Evolutionary conservation across 257 asterid species (phyloP), one percentile per base, ranked within the genome.

Genomic region (Nicotiana noctiflora): DNA sequence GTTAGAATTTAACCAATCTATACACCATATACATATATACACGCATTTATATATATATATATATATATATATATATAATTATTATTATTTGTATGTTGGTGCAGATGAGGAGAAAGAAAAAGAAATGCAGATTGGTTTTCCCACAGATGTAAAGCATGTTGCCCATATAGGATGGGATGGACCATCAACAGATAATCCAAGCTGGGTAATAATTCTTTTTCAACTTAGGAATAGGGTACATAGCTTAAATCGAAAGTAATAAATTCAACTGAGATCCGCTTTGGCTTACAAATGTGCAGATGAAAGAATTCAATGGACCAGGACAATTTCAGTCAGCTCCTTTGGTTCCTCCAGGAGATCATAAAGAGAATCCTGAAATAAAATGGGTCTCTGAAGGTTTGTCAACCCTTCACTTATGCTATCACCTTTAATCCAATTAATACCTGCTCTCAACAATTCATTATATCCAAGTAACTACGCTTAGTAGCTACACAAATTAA

Each of bases 111-210:
- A 89, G 11, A 92, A 91, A 84, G 92, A 90, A 79, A 83, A 86
- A 32, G 92, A 91, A 5, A 89, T 96, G 49, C 90, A 94, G 86
- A 96, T 96, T 88, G 99, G 98, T 29, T 83, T 89, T 18, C 99
- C 98, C 70, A 94, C 98, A 66, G 98, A 96, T 84, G 99, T 96
- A 81, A 96, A 96, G 89, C 99, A 96, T 82, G 98, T 96, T 65
- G 98, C 98, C 82, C 99, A 96, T 74, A 95, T 95, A 8, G 99
- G 99, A 79, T 91, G 95, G 94, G 98, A 94, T 84, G 98, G 98
- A 23, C 91, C 98, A 29, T 84, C 93, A 8, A 88, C 87, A 52
- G 97, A 88, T 37, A 60, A 85, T 78, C 98, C 98, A 17, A 92
- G 92, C 88, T 94, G 98, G 98, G 98, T 88, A 84, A 5, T 6